These are phyloP conservation scores for Kazachstania taianensis DNA, from an alignment of 805 yeast genomes.

Conservation along the genomic window DNA sequence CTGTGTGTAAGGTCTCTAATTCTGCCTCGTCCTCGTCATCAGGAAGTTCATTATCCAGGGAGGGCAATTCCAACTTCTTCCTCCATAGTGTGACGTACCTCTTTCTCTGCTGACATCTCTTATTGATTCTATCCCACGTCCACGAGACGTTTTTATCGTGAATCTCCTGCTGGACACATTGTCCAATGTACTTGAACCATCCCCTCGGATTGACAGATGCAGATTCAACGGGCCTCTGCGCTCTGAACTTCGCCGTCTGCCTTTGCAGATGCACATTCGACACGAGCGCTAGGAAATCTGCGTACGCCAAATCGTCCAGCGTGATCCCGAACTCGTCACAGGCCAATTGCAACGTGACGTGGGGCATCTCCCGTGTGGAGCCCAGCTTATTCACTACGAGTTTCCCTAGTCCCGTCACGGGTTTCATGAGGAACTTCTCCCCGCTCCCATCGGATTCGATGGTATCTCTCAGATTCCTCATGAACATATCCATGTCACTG, in stretches of 20 bases:
- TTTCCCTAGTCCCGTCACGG: conserved; percentile 83
- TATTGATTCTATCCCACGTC: conserved; percentile 78
- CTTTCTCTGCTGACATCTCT: conserved; percentile 62
- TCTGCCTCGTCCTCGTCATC: conserved; percentile 32
- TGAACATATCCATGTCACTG: no score
- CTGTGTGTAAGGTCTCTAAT: conserved; percentile 46
- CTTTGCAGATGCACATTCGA: conserved; percentile 74
- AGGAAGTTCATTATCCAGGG: conserved; percentile 22
- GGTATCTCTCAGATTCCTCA: conserved; percentile 28
- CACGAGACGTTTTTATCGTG: conserved; percentile 72
- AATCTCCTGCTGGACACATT: conserved; percentile 66
- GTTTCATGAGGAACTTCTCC: conserved; percentile 56
- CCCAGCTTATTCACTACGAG: conserved; percentile 72
- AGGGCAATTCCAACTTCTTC: conserved; percentile 34
- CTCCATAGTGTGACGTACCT: conserved; percentile 63
- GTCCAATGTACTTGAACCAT: conserved; percentile 78
- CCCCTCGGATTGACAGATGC: conserved; percentile 52
- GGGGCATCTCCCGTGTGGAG: conserved; percentile 57
- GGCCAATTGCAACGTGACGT: conserved; percentile 59
- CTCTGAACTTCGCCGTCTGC: conserved; percentile 66
- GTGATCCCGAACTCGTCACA: conserved; percentile 87
- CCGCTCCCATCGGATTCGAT: not conserved
- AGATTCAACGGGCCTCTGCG: conserved; percentile 49
- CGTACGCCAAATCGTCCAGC: conserved; percentile 75
- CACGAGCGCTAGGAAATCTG: conserved; percentile 69